These are phyloP conservation scores for Fagus sylvatica DNA, from an alignment of 306 rosid species.

Conservation along the genomic window DNA sequence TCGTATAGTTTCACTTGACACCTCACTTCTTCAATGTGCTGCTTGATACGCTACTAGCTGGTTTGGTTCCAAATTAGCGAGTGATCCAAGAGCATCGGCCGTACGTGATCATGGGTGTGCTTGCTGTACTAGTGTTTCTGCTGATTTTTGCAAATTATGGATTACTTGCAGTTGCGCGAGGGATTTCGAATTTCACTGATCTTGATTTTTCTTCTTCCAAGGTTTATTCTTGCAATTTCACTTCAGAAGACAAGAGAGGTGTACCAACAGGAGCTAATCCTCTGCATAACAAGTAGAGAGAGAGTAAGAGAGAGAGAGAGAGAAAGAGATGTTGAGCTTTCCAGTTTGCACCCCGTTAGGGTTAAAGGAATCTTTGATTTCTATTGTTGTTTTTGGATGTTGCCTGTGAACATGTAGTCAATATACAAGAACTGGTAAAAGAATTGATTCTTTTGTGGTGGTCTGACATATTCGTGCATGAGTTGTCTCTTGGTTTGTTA, in stretches of 20 bases:
- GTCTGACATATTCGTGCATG: conserved; percentile 61
- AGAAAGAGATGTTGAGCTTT: conserved; percentile 2
- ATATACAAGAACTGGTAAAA: conserved; percentile 15
- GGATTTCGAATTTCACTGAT: conserved; percentile 30
- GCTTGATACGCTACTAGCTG: not conserved
- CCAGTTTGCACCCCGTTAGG: conserved; percentile 2
- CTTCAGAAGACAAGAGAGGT: conserved; percentile 52
- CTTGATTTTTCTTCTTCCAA: conserved; percentile 8
- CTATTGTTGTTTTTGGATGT: conserved; percentile 47
- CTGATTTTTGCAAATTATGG: conserved; percentile 42
- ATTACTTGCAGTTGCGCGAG: conserved; percentile 31
- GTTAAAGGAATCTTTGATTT: conserved; percentile 42
- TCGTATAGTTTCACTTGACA: not conserved
- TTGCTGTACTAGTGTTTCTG: conserved; percentile 43
- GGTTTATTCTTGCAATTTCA: conserved; percentile 13
- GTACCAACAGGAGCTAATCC: conserved; percentile 69
- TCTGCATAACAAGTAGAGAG: conserved; percentile 57
- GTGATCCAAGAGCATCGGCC: not conserved
- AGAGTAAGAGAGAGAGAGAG: conserved; percentile 9
- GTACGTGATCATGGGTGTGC: conserved; percentile 35
- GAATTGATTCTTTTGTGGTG: conserved; percentile 30
- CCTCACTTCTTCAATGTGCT: not conserved
- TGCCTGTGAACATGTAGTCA: conserved; percentile 24
- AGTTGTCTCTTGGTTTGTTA: conserved; percentile 55
- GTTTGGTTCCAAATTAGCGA: not conserved